Base-by-base conservation (phyloP, 345 rosid genomes). In the Populus pruinosa region DNA sequence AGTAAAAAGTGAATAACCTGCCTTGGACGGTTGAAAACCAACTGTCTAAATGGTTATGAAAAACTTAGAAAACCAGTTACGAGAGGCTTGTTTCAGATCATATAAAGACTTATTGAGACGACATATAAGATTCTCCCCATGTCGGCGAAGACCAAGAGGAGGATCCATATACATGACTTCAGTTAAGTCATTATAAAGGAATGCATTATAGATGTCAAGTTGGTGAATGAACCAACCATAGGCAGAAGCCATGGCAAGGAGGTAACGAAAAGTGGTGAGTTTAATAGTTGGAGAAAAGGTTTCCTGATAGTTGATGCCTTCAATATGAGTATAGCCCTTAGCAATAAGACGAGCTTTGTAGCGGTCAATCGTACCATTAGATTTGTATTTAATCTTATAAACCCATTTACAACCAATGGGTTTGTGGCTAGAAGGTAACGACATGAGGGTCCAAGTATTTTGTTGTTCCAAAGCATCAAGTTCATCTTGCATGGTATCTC, bases 1-100 rank as follows among this genome's bases (percentile, higher is more conserved):
- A 2, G 12, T 41, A 9, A 41, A 41, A 41, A 41, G 44, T 41
- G 12, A 41, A 41, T 41, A 41, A 41, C 9, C 3, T 2, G 44
- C 12, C 12, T 41, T 41, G 44, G 44, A 41, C 12, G 9, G 44
- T 41, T 41, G 44, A 12, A 41, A 41, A 41, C 12, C 2, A 9
- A 0, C 0, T 41, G 3, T 9, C 0, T 41, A 2, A 41, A 41
- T 41, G 12, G 2, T 0, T 9, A 0, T 41, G 44, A 2, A 41
- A 9, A 41, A 41, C 44, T 8, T 41, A 41, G 12, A 41, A 41
- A 41, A 8, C 44, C 44, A 9, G 0, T 39, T 41, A 41, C 2
- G 44, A 9, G 13, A 41, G 13, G 13, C 44, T 9, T 41, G 44
- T 41, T 41, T 41, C 3, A 10, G 3, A 41, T 13, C 44, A 41